A percentile compares a stretch with the other conserved stretches of the same genome.
Conservation (phyloP, 208 protist species). For the Paratrypanosoma confusum region DNA sequence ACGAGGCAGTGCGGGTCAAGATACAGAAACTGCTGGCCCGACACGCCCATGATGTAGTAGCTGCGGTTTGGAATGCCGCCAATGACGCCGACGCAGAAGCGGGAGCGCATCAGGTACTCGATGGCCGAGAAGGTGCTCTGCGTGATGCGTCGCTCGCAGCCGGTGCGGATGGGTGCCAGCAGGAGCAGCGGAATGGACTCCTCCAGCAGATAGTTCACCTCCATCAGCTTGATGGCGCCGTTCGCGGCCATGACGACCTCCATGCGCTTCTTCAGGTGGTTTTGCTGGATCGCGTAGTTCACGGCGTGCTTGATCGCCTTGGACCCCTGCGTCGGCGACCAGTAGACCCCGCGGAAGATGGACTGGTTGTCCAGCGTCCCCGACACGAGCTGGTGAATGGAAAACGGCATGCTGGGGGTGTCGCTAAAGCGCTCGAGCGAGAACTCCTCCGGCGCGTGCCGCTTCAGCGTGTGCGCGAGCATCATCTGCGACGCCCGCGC, state of each 20-base stretch:
- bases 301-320: constrained; percentile 45
- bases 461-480: constrained; percentile 46
- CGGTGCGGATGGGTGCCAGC: constrained; percentile 41
- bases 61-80: constrained; percentile 48
- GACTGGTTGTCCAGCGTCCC: constrained; percentile 12
- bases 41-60: constrained; percentile 68
- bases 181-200: constrained; percentile 39
- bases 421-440: constrained; percentile 41
- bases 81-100: constrained; percentile 48
- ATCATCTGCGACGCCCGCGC: constrained; percentile 74
- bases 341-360: constrained; percentile 53
- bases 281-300: constrained; percentile 17
- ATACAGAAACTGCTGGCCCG: constrained; percentile 45
- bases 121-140: constrained; percentile 49
- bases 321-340: constrained; percentile 61
- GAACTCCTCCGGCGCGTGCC: constrained; percentile 17
- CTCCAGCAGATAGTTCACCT: constrained; percentile 17
- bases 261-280: constrained; percentile 21
- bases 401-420: constrained; percentile 32
- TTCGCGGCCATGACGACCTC: constrained; percentile 27
- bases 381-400: constrained; percentile 53
- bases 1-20: constrained; percentile 60
- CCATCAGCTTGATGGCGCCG: constrained; percentile 28
- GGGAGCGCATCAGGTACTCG: constrained; percentile 36
- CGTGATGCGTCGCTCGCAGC: constrained; percentile 18